Evolutionary conservation across 345 rosid genomes (phyloP).

Genomic region (Leavenworthia alabamica): DNA sequence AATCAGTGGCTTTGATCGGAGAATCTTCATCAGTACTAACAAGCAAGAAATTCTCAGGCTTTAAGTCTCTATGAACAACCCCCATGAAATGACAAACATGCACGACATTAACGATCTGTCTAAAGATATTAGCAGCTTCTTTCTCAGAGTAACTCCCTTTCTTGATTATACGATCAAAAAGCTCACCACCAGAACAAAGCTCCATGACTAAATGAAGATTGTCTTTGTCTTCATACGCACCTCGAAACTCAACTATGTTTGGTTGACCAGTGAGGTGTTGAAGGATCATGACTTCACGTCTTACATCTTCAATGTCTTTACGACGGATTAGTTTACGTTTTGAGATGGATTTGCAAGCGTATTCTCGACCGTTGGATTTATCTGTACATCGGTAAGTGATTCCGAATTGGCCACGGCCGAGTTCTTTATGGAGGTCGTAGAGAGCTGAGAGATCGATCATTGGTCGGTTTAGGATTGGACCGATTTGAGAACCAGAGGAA

Average conservation of each 20-base stretch:
- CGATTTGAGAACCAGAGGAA: constrained; percentile 39
- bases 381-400: constrained; percentile 65
- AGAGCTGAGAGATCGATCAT: constrained; percentile 46
- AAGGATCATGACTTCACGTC: constrained; percentile 66
- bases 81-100: constrained; percentile 96
- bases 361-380: constrained; percentile 49
- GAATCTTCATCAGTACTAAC: constrained; percentile 43
- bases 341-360: constrained; percentile 85
- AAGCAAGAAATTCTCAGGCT: constrained; percentile 93
- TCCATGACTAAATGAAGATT: constrained; percentile 77
- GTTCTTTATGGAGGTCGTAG: constrained; percentile 55
- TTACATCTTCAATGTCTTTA: constrained; percentile 56
- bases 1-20: constrained; percentile 68
- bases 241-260: constrained; percentile 76
- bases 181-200: constrained; percentile 93
- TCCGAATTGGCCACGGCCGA: constrained; percentile 85
- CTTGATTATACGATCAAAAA: constrained; percentile 71
- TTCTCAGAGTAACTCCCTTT: constrained; percentile 71
- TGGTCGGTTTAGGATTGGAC: constrained; percentile 50
- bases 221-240: constrained; percentile 65
- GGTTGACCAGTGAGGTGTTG: constrained; percentile 88
- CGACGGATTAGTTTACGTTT: constrained; percentile 44
- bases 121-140: constrained; percentile 62
- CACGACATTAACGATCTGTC: constrained; percentile 80
- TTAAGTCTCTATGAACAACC: constrained; percentile 80